These are phyloP conservation scores for Aspergillus felis DNA, from an alignment of 2,329 filamentous ascomycete genomes.

Conservation along the genomic window DNA sequence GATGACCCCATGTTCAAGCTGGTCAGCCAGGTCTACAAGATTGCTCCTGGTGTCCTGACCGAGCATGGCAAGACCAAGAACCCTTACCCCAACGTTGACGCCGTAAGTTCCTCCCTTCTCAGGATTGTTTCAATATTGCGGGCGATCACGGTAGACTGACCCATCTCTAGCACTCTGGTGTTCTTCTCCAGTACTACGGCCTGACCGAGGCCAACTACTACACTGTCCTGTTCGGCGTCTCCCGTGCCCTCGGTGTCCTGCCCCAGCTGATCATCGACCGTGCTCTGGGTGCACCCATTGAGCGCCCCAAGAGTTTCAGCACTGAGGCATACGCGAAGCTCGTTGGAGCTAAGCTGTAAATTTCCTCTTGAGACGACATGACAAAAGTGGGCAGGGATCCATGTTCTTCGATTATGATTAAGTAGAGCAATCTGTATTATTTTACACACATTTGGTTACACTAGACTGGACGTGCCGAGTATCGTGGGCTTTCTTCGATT, in stretches of 20 bases:
- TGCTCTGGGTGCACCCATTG: conserved; percentile 91
- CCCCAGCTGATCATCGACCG: conserved; percentile 99
- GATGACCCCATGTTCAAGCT: conserved; percentile 99
- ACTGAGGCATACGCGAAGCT: conserved; percentile 96
- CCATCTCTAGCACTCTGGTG: conserved; percentile 72
- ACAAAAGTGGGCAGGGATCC: conserved; percentile 7
- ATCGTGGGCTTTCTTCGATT: conserved; percentile 31
- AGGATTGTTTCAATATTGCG: neutral
- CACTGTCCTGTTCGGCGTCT: conserved; percentile 99
- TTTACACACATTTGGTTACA: conserved; percentile 13
- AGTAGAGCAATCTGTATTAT: conserved; percentile 24
- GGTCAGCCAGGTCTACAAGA: conserved; percentile 99
- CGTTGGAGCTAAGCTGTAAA: conserved; percentile 82
- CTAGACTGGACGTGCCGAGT: conserved; percentile 26
- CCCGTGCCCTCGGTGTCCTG: conserved; percentile 94
- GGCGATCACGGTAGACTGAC: conserved; percentile 10
- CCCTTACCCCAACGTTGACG: conserved; percentile 98
- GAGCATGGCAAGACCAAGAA: conserved; percentile 99
- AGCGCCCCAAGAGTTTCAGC: conserved; percentile 98
- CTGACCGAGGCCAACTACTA: conserved; percentile 99
- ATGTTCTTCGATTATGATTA: conserved; percentile 12
- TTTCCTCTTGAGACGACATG: conserved; percentile 15
- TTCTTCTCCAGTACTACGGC: conserved; percentile 99
- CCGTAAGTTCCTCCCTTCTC: conserved; percentile 43
- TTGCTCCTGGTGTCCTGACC: conserved; percentile 92